Evolutionary conservation across 192 early-diverging fungal genomes (phyloP), one percentile per base, ranked within the genome.

Genomic region (Coemansia sp.): DNA sequence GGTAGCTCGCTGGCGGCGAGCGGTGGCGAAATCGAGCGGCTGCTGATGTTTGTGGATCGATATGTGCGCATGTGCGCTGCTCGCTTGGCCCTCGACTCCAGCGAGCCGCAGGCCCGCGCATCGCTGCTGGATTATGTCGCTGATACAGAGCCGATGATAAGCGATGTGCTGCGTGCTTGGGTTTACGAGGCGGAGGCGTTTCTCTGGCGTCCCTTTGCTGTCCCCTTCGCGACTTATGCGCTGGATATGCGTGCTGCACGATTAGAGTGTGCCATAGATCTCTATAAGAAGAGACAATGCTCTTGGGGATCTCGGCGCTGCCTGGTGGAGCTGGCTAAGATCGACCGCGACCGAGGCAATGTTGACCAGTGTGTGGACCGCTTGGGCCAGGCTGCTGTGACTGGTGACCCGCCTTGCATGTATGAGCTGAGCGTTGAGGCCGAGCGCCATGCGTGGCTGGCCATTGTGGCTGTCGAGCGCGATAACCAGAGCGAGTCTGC

Each of bases 1-100:
- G 57, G 13, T 33, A 81, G 79, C 45, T 65, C 69, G 3, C 0
- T 6, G 23, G 63, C 66, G 59, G 8, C 34, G 2, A n/a, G 4
- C 0, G 21, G 38, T 1, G 21, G n/a, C 10, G 51, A 26, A 14
- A 62, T 64, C 0, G 66, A 50, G 21, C 62, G 63, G 39, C 16
- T 69, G 24, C 46, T 66, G 34, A 45, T 65, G 69, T 73, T 81
- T 60, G 65, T 72, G 1, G 70, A 80, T 37, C 72, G 73, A 10
- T 71, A 80, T 23, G 77, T 60, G 20, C 68, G 77, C n/a, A 74
- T 80, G 77, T 69, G 69, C n/a, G 69, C 65, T 3, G 63, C 56
- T 4, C 73, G 73, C 33, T 31, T 81, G 11, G 45, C 43, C 24
- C 53, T 26, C 11, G 73, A 81, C 20, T 13, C 73, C 0, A 26